Percentiles rank a stretch among this genome's conserved stretches.
Evolutionary conservation across 129 eudicot genomes (phyloP).

Genomic region (Erigeron canadensis): DNA sequence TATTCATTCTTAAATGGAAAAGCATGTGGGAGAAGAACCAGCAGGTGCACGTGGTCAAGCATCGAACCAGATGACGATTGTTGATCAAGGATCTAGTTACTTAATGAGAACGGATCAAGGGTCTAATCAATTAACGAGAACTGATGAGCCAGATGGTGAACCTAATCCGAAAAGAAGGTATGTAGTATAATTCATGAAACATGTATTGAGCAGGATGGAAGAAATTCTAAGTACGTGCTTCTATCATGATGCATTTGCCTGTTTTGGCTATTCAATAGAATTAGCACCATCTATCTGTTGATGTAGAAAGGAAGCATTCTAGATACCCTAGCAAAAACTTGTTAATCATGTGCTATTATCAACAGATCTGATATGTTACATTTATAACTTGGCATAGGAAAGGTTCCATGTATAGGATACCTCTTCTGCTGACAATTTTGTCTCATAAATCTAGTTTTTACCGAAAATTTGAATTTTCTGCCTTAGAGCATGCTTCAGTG

Average conservation of each 20-base stretch:
- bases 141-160: slow-evolving; percentile 56
- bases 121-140: slow-evolving; percentile 37
- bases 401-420: not conserved
- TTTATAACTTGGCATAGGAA: not conserved
- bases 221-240: too few species aligned
- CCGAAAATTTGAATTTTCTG: not conserved
- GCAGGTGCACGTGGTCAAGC: slow-evolving; percentile 30
- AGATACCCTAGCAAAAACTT: too few species aligned
- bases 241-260: too few species aligned
- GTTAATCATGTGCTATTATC: too few species aligned
- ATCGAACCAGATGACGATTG: slow-evolving; percentile 18
- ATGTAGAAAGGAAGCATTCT: too few species aligned
- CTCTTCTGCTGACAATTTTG: not conserved
- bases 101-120: slow-evolving; percentile 30
- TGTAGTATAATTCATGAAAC: slow-evolving; percentile 2
- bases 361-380: not conserved
- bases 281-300: too few species aligned
- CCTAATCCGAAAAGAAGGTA: slow-evolving; percentile 88
- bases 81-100: slow-evolving; percentile 5
- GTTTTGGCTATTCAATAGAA: too few species aligned
- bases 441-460: not conserved
- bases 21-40: slow-evolving; percentile 22
- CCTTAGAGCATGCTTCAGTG: too few species aligned
- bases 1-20: slow-evolving; percentile 23
- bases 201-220: too few species aligned